These are phyloP conservation scores for Serendipita sp. DNA, from an alignment of 768 basidiomycete species.

Conservation along the genomic window DNA sequence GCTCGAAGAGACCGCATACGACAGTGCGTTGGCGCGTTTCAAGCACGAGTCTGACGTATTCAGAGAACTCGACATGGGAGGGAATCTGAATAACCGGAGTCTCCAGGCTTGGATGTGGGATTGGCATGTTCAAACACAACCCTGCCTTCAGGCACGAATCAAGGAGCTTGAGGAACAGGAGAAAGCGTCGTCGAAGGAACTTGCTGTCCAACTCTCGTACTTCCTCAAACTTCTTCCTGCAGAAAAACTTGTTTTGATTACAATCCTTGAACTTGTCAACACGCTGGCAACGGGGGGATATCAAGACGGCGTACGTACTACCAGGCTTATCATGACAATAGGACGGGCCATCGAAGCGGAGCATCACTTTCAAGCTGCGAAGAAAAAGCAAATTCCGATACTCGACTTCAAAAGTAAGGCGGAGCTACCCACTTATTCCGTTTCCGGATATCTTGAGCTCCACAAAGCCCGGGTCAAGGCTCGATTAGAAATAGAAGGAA, in stretches of 20 bases:
- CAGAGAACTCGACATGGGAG: slow-evolving; percentile 24
- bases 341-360: slow-evolving; percentile 81
- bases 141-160: slow-evolving; percentile 36
- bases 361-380: slow-evolving; percentile 72
- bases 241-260: slow-evolving; percentile 70
- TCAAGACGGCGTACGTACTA: slow-evolving; percentile 76
- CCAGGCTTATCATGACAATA: slow-evolving; percentile 60
- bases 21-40: slow-evolving; percentile 58
- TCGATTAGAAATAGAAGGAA: slow-evolving; percentile 44
- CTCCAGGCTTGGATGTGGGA: slow-evolving; percentile 73
- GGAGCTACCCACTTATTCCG: slow-evolving; percentile 26
- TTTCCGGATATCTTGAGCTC: slow-evolving; percentile 42
- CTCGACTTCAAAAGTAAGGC: not conserved
- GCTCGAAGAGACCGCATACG: slow-evolving; percentile 73
- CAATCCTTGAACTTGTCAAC: slow-evolving; percentile 79
- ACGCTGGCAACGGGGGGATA: slow-evolving; percentile 42
- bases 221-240: slow-evolving; percentile 62
- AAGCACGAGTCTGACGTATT: slow-evolving; percentile 45
- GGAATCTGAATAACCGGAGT: slow-evolving; percentile 27
- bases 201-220: slow-evolving; percentile 31
- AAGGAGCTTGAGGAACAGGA: slow-evolving; percentile 27
- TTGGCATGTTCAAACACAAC: slow-evolving; percentile 54
- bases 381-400: slow-evolving; percentile 35
- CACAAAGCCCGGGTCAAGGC: slow-evolving; percentile 50
- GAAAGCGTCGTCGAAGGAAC: slow-evolving; percentile 5